Evolutionary conservation across 805 yeast species (phyloP), one percentile per base, ranked within the genome.

Genomic region (Grigorovia humatica): DNA sequence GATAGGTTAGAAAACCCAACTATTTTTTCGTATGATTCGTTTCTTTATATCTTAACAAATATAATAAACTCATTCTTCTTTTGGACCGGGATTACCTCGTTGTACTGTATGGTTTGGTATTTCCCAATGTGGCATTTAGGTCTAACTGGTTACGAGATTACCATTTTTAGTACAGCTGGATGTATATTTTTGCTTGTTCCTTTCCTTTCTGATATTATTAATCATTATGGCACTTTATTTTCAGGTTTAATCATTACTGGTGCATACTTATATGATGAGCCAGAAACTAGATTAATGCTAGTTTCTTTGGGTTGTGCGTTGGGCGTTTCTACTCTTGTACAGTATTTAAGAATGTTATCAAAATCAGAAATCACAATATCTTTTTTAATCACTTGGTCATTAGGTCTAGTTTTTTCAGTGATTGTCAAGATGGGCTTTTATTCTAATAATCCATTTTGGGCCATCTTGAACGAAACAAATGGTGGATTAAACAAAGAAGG

Each of bases 111-210:
- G 62, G 82, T 93, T 48, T 93, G 99, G 99, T 88, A 87, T 71
- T 93, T 93, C 75, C 99, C 99, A 11, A 74, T 93, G 55, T 93
- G 99, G 99, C 79, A 85, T 64, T 89, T 93, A 97, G 98, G 97
- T 7, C 84, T 93, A 46, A 85, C 96, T 1, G 99, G 99, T 4
- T 90, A 86, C 65, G 99, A 93, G 69, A 85, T 85, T 0, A 76
- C 81, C 2, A 73, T 88, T 47, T 63, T 80, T 7, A 70, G 81
- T 20, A 71, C 82, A 42, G 50, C 81, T 11, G 75, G 85, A 2
- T 88, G 96, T 1, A 53, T 82, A 13, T 43, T 85, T 2, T 69
- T 85, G 29, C 68, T 68, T 4, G 56, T 82, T 15, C 74, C 80
- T 15, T 69, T 70, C n/a, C 35, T 59, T 44, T 58, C 66, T 35